Evolutionary conservation across 202 grass and related monocot genomes (phyloP), one percentile per base, ranked within the genome.

Genomic region (Panicum hallii): DNA sequence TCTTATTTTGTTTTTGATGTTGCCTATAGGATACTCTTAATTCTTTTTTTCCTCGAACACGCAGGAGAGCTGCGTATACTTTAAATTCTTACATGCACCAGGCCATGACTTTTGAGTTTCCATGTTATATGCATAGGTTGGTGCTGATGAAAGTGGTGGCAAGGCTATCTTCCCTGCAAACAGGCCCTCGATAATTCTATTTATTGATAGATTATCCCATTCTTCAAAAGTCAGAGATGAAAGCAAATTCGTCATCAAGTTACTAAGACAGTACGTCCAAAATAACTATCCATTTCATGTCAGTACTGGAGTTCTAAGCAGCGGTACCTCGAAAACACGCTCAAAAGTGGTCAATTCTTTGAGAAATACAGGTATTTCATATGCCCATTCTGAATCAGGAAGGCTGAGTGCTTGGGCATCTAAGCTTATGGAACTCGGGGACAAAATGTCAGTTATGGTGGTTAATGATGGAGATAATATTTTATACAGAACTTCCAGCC

Each of bases 381-480:
- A 74, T 63, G 22, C 68, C 63, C 67, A 42, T 48, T 69, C 81
- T 79, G 78, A 89, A 75, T 77, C 62, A 79, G 48, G 45, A 75
- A 83, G 81, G 74, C 65, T 83, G 82, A 87, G 72, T 92, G 78
- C 78, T 94, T 88, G 85, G 57, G 82, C 80, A 67, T 86, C 89
- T 14, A 93, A 93, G 78, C 86, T 86, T 73, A 85, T 90, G 81
- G 81, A 88, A 81, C 70, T 95, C 20, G 87, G 86, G 85, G 96
- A 98, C 47, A 89, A 98, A 70, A 94, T 92, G 79, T 85, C 90
- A 78, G 72, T 94, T 68, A 93, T 98, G 91, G 74, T 95, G 41
- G 82, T 92, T 84, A 89, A 92, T 77, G 84, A 95, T 65, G 93
- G 89, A 79, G 89, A 92, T 62, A 85, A 74, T 84, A 88, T 90